A percentile compares a stretch with the other conserved stretches of the same genome.
phyloP scores from a whole-genome alignment of 768 basidiomycete genomes.

The Leccinellum albellum region DNA sequence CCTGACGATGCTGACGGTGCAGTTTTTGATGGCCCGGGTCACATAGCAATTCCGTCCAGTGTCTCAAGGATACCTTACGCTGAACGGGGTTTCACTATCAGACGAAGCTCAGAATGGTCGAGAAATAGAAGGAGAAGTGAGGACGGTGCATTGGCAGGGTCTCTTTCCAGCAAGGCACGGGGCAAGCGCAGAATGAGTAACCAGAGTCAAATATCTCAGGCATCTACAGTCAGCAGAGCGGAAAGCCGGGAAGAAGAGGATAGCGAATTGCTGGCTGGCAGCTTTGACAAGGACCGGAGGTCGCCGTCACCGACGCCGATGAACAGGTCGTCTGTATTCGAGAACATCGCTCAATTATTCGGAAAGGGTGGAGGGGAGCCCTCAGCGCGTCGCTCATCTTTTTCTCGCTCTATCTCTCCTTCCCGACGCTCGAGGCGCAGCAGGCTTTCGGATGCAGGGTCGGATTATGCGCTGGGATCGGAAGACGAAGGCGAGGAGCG shows the following conservation, averaged over 20 bases:
- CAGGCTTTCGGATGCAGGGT: conserved; percentile 52
- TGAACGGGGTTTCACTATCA: conserved; percentile 37
- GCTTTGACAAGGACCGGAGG: conserved; percentile 29
- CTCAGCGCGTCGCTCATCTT: conserved; percentile 47
- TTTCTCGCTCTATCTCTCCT: conserved; percentile 51
- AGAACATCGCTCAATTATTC: conserved; percentile 67
- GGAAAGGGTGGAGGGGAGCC: conserved; percentile 43
- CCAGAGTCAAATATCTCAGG: conserved; percentile 37
- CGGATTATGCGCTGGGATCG: conserved; percentile 53
- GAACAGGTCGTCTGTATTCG: conserved; percentile 48
- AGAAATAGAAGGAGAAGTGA: conserved; percentile 48
- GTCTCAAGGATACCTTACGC: conserved; percentile 73
- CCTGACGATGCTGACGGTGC: conserved; percentile 54
- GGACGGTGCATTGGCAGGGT: conserved; percentile 33
- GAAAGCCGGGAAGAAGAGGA: conserved; percentile 38
- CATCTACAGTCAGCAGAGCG: conserved; percentile 38
- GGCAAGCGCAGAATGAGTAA: conserved; percentile 43
- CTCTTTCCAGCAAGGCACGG: conserved; percentile 25
- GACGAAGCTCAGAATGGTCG: conserved; percentile 55
- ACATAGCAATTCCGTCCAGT: conserved; percentile 71
- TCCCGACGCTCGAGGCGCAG: conserved; percentile 48
- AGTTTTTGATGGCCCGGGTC: conserved; percentile 72
- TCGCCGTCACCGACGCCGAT: conserved; percentile 36
- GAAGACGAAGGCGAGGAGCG: conserved; percentile 65
- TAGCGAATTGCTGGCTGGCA: conserved; percentile 27